Base-by-base conservation (phyloP, 305 asterid genomes). In the Fraxinus angustifolia region DNA sequence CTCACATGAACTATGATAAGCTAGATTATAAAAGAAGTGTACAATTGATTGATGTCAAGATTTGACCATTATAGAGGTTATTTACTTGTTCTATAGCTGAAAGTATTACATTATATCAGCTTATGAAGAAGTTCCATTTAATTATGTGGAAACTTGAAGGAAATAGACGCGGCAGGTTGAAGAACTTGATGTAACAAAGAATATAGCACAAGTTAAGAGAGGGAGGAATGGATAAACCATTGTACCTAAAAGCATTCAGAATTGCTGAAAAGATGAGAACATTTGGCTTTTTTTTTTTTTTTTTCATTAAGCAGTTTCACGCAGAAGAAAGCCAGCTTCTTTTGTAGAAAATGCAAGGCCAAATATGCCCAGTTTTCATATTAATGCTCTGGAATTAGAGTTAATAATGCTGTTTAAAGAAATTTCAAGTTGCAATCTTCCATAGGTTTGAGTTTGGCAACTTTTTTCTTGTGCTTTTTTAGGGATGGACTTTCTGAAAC, bases 1-100 rank as follows among this genome's bases (percentile, higher is more conserved):
- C 72, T 56, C 28, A 74, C 60, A 60, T 81, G 17, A 77, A 42
- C 60, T 58, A 48, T 30, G 14, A 73, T 82, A 68, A 35, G 6
- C 14, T 16, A 76, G 50, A 75, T 40, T 77, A 77, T 76, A 23
- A 38, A 65, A 45, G 23, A 53, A 40, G 11, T 6, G 12, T 38
- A 11, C 48, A 40, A 40, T 12, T 5, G 70, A 2, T 70, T 85
- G 76, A 45, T 73, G 62, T 77, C 36, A 60, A 21, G 73, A 65
- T 62, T 26, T 23, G 19, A 72, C 42, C 31, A 56, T 17, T 60
- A 60, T 21, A 40, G 10, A 35, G 12, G 79, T 4, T 80, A 40
- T 65, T 45, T 45, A 50, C 33, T 42, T 78, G 36, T 34, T 75
- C 10, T 4, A 42, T 8, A 40, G 74, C 17, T 8, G 62, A 45